These are phyloP conservation scores for Leishmania amazonensis DNA, from an alignment of 208 protist species.

Conservation along the genomic window DNA sequence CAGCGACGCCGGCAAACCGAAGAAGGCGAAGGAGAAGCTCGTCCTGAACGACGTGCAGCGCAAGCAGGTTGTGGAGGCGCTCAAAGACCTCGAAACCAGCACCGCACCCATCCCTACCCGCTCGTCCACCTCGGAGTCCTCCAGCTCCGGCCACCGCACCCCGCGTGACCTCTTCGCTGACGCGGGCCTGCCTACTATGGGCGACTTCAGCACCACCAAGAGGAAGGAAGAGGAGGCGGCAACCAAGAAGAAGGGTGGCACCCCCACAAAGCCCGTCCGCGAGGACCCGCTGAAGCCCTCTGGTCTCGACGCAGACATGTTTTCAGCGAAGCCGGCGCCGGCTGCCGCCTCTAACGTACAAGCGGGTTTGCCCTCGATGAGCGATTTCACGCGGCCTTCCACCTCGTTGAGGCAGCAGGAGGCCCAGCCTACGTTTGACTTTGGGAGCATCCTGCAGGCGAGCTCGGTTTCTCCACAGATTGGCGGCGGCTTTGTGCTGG, in stretches of 20 bases:
- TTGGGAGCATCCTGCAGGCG: constrained; percentile 30
- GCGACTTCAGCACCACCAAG: constrained; percentile 52
- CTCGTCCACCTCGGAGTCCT: constrained; percentile 35
- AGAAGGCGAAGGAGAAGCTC: constrained; percentile 17
- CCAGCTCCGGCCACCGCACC: constrained; percentile 42
- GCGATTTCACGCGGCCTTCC: constrained; percentile 21
- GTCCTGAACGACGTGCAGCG: constrained; percentile 47
- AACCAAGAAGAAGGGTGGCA: neutral
- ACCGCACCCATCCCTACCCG: constrained; percentile 37
- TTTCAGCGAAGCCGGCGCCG: constrained; percentile 27
- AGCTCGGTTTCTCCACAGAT: neutral
- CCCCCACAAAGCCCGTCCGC: constrained; percentile 9
- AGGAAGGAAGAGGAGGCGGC: constrained; percentile 17
- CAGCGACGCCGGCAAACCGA: constrained; percentile 21
- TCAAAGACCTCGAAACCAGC: constrained; percentile 36
- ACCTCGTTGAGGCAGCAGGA: constrained; percentile 2
- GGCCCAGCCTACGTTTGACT: constrained; percentile 30
- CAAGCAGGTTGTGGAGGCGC: constrained; percentile 50
- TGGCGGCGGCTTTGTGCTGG: constrained; percentile 28
- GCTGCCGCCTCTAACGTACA: constrained; percentile 5
- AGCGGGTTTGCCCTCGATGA: constrained; percentile 14
- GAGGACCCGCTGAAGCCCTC: constrained; percentile 43
- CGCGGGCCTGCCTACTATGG: constrained; percentile 53
- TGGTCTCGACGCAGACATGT: constrained; percentile 67
- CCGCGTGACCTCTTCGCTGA: constrained; percentile 49